phyloP scores from a whole-genome alignment of 108 stramenopile genomes.

The Cyclotella cryptica region DNA sequence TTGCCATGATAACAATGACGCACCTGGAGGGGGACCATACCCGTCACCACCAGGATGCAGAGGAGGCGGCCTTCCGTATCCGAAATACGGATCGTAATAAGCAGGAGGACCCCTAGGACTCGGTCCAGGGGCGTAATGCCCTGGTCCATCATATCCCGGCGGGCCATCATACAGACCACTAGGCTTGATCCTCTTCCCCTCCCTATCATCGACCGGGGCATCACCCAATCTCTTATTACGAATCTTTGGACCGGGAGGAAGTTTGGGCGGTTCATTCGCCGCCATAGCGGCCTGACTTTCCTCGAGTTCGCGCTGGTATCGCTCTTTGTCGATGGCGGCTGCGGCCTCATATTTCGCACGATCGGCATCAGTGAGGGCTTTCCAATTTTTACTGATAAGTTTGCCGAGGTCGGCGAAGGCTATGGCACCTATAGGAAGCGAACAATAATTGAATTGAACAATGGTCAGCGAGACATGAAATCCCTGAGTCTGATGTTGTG shows the following conservation, averaged over 20 bases:
- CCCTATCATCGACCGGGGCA: background rate
- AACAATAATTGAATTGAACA: background rate
- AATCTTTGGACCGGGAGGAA: background rate
- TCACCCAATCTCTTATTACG: slow-evolving; percentile 12
- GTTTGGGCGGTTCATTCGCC: background rate
- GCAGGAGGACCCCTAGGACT: slow-evolving; percentile 13
- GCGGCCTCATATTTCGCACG: slow-evolving; percentile 55
- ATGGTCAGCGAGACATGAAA: too few relatives aligned
- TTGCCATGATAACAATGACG: background rate
- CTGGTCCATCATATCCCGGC: background rate
- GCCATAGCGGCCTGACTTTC: slow-evolving; percentile 21
- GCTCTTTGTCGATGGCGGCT: slow-evolving; percentile 55
- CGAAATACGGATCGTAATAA: slow-evolving; percentile 27
- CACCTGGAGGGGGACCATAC: slow-evolving; percentile 13
- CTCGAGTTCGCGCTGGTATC: slow-evolving; percentile 44
- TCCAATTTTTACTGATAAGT: slow-evolving; percentile 71
- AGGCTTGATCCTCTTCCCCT: slow-evolving; percentile 3
- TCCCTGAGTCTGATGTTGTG: too few relatives aligned
- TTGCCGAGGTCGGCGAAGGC: slow-evolving; percentile 73
- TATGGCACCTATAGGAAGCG: slow-evolving; percentile 35
- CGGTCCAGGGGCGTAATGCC: background rate
- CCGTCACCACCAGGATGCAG: background rate
- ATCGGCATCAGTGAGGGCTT: slow-evolving; percentile 42
- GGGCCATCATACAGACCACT: background rate
- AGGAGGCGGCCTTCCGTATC: slow-evolving; percentile 12